Percentiles rank a stretch among this genome's conserved stretches.
Conservation (phyloP, 352 stramenopile species). For the Pythium phragmiticola region DNA sequence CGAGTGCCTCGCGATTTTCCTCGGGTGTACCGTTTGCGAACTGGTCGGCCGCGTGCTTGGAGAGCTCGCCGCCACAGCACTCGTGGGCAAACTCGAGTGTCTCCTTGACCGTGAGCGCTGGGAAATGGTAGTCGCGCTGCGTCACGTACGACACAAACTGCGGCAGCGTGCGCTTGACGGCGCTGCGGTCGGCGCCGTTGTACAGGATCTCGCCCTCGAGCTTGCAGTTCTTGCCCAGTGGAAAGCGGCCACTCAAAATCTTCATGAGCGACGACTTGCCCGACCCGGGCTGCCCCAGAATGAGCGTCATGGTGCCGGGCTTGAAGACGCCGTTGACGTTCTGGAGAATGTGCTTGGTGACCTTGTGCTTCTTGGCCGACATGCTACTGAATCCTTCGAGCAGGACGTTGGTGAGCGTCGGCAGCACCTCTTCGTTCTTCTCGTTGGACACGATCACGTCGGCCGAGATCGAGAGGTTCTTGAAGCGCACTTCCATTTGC, state of each 20-base stretch:
- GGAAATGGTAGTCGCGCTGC: slow-evolving; percentile 48
- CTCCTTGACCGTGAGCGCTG: slow-evolving; percentile 50
- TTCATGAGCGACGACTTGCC: slow-evolving; percentile 68
- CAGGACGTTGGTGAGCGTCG: slow-evolving; percentile 56
- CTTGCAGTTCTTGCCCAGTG: slow-evolving; percentile 37
- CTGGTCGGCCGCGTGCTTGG: slow-evolving; percentile 30
- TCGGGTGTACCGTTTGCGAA: slow-evolving; percentile 20
- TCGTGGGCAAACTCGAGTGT: slow-evolving; percentile 58
- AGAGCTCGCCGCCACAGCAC: slow-evolving; percentile 46
- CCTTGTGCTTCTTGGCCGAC: slow-evolving; percentile 41
- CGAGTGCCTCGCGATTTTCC: slow-evolving; percentile 19
- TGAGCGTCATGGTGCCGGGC: slow-evolving; percentile 53
- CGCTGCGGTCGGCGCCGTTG: slow-evolving; percentile 37
- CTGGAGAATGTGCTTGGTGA: slow-evolving; percentile 49
- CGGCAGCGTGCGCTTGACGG: slow-evolving; percentile 35
- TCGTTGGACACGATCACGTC: slow-evolving; percentile 41
- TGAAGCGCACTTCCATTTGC: slow-evolving; percentile 65
- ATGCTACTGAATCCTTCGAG: slow-evolving; percentile 37
- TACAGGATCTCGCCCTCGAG: slow-evolving; percentile 53
- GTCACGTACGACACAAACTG: slow-evolving; percentile 59
- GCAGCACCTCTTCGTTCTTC: slow-evolving; percentile 32
- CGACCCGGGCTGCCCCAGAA: slow-evolving; percentile 56
- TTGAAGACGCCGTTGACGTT: slow-evolving; percentile 48
- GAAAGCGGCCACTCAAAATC: slow-evolving; percentile 50
- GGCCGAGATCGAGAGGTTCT: slow-evolving; percentile 42